A percentile compares a stretch with the other conserved stretches of the same genome.
phyloP scores from a whole-genome alignment of 768 basidiomycete genomes.

The Lactarius vividus region DNA sequence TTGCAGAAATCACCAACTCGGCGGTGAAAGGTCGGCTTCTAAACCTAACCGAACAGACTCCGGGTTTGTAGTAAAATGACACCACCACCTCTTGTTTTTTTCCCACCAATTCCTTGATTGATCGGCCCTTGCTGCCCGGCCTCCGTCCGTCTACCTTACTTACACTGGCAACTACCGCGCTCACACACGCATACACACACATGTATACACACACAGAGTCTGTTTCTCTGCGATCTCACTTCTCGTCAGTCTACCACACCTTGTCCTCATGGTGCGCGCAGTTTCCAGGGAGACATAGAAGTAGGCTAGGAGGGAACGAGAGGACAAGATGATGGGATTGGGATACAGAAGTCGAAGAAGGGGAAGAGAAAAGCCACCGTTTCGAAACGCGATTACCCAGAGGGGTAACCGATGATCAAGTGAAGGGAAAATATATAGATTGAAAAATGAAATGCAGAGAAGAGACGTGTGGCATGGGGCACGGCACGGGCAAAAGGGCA shows the following conservation, averaged over 20 bases:
- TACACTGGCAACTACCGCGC: background rate
- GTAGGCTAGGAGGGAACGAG: background rate
- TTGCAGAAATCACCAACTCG: background rate
- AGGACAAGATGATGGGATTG: too few relatives aligned
- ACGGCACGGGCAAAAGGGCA: background rate
- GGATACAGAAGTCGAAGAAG: background rate
- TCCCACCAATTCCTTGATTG: background rate
- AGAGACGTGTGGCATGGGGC: background rate
- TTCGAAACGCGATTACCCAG: slow-evolving; percentile 16
- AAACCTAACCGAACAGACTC: slow-evolving; percentile 14
- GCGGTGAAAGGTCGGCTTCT: slow-evolving; percentile 19
- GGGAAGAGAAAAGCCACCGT: background rate
- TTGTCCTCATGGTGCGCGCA: background rate
- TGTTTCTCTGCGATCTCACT: background rate
- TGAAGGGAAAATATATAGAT: slow-evolving; percentile 8
- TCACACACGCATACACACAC: background rate
- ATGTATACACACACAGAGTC: background rate
- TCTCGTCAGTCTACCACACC: background rate
- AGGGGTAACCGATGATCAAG: slow-evolving; percentile 22
- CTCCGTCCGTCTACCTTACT: too few relatives aligned
- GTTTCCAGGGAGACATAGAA: background rate
- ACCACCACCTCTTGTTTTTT: too few relatives aligned
- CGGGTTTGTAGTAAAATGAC: background rate
- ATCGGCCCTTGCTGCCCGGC: slow-evolving; percentile 7
- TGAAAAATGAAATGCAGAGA: background rate